Evolutionary conservation across 2,329 filamentous ascomycete genomes (phyloP).

Genomic region (Xylaria sp.): DNA sequence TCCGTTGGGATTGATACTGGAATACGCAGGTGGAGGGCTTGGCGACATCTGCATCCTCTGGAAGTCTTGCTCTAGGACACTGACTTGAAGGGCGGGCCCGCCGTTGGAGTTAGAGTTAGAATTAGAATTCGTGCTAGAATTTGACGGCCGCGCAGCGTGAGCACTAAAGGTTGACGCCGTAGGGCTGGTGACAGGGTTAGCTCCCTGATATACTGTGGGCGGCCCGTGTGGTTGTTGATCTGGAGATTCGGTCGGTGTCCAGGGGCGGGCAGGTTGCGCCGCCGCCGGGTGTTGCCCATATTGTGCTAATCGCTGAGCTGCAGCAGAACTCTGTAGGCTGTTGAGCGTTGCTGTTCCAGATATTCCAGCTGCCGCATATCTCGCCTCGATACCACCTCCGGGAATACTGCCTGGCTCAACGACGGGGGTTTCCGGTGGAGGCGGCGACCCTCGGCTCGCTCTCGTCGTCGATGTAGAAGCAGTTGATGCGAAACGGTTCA

Average conservation of each 20-base stretch:
- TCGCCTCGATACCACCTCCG: constrained; percentile 82
- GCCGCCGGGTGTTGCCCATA: constrained; percentile 62
- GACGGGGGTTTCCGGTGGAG: constrained; percentile 89
- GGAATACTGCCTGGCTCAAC: constrained; percentile 71
- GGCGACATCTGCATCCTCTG: constrained; percentile 77
- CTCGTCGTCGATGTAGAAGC: constrained; percentile 92
- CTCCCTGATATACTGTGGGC: constrained; percentile 88
- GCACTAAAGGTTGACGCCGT: constrained; percentile 49
- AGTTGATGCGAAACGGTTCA: constrained; percentile 73
- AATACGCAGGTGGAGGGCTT: constrained; percentile 94
- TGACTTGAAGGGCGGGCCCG: constrained; percentile 55
- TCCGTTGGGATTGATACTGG: constrained; percentile 64
- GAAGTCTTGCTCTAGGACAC: constrained; percentile 83
- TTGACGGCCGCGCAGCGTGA: constrained; percentile 41
- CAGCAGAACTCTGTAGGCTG: constrained; percentile 78
- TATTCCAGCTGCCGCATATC: constrained; percentile 89
- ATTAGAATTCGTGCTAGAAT: constrained; percentile 37
- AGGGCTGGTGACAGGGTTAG: constrained; percentile 66
- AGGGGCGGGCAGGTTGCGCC: constrained; percentile 65
- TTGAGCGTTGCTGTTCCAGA: constrained; percentile 82
- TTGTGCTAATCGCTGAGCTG: constrained; percentile 77
- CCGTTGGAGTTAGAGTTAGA: constrained; percentile 30
- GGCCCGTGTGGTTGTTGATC: constrained; percentile 86
- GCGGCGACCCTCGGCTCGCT: constrained; percentile 88
- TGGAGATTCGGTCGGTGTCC: constrained; percentile 92